Percentiles rank a stretch among this genome's conserved stretches.
These are phyloP conservation scores for Jatropha multifida DNA, from an alignment of 441 rosid genomes.

Conservation along the genomic window DNA sequence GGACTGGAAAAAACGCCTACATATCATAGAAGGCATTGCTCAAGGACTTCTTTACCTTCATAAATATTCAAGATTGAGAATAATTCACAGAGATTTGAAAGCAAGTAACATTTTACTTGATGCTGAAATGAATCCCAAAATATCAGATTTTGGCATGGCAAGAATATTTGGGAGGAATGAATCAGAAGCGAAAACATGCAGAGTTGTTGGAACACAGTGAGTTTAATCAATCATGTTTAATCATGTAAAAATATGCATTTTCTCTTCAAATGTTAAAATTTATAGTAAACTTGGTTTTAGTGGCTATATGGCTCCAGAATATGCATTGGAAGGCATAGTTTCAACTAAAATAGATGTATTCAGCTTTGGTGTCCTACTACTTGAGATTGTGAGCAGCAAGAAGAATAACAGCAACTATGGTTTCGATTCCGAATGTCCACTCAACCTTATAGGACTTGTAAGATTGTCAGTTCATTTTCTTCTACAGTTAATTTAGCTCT, in stretches of 20 bases:
- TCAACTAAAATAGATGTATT: constrained; percentile 16
- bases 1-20: constrained; percentile 21
- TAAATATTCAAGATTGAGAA: constrained; percentile 25
- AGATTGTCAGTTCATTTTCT: neutral
- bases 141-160: constrained; percentile 22
- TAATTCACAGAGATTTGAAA: constrained; percentile 30
- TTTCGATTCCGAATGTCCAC: neutral
- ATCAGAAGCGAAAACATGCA: constrained; percentile 2
- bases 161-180: constrained; percentile 15
- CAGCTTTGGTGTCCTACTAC: constrained; percentile 27
- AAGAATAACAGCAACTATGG: constrained; percentile 11
- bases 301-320: constrained; percentile 27
- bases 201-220: constrained; percentile 10
- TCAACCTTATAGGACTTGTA: constrained; percentile 17
- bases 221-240: neutral
- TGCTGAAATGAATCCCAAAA: constrained; percentile 16
- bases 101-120: constrained; percentile 28
- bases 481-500: neutral
- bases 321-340: constrained; percentile 13
- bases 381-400: constrained; percentile 20
- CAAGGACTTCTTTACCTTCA: constrained; percentile 35
- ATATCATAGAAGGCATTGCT: constrained; percentile 26
- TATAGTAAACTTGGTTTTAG: constrained; percentile 4
- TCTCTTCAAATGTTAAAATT: neutral
- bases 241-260: neutral